Percentiles rank a stretch among this genome's conserved stretches.
Evolutionary conservation across 2,329 filamentous ascomycete species (phyloP).

Genomic region (Microdochium trichocladiopsis): DNA sequence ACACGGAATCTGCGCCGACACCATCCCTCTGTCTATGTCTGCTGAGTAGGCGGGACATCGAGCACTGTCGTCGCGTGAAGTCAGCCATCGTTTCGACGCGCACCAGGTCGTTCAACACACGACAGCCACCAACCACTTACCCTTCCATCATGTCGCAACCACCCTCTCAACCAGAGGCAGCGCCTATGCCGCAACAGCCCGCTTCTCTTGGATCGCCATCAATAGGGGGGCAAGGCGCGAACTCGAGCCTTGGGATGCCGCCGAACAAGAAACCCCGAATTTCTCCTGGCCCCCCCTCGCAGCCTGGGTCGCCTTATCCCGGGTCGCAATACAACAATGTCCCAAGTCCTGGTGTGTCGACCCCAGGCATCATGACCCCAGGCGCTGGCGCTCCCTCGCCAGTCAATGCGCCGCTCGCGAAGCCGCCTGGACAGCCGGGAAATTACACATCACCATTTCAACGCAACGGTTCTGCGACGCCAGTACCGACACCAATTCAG

Average conservation of each 20-base stretch:
- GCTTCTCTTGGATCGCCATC: conserved; percentile 56
- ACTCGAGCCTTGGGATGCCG: conserved; percentile 47
- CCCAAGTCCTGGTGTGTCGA: conserved; percentile 21
- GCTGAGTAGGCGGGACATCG: no score
- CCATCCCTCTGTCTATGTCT: no score
- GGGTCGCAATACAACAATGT: conserved; percentile 33
- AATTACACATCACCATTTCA: conserved; percentile 14
- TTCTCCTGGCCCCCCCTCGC: conserved; percentile 62
- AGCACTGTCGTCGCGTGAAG: no score
- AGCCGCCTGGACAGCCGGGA: neutral
- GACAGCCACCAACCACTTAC: neutral
- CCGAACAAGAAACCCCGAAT: conserved; percentile 68
- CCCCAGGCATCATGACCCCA: conserved; percentile 28
- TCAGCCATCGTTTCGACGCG: no score
- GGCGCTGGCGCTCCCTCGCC: conserved; percentile 29
- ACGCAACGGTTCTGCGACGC: conserved; percentile 15
- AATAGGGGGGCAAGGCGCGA: conserved; percentile 35
- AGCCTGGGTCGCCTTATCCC: conserved; percentile 56
- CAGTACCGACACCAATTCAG: conserved; percentile 12
- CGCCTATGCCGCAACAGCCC: conserved; percentile 39
- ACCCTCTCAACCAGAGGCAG: conserved; percentile 55
- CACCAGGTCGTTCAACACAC: no score
- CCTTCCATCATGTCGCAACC: conserved; percentile 50
- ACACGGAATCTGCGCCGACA: no score
- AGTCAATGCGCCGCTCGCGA: neutral